These are phyloP conservation scores for Globisporangium lucens DNA, from an alignment of 352 stramenopile species.

Conservation along the genomic window DNA sequence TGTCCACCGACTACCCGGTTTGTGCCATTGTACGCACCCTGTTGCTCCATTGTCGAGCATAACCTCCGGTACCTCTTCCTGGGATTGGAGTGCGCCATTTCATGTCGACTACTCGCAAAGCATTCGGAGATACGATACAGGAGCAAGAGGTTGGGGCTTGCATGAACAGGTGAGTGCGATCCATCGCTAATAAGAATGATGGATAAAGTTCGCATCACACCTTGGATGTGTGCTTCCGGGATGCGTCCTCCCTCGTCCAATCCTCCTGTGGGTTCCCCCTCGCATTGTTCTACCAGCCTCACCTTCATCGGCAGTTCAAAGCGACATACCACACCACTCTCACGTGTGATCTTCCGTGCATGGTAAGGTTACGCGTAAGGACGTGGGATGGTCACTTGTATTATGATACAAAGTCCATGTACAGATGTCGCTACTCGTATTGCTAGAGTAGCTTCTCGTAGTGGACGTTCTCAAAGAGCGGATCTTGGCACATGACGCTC, in stretches of 20 bases:
- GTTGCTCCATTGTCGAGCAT: neutral
- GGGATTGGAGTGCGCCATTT: neutral
- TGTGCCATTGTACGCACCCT: no score
- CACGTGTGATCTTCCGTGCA: neutral
- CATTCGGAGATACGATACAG: neutral
- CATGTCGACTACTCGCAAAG: neutral
- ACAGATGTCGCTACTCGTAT: neutral
- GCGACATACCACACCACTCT: neutral
- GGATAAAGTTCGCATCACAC: neutral
- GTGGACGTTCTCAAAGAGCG: slow-evolving; percentile 3
- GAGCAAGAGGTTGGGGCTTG: neutral
- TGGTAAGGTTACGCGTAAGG: neutral
- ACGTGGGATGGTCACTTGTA: neutral
- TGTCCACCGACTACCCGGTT: no score
- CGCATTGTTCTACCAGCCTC: neutral
- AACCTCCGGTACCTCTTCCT: neutral
- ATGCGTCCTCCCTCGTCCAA: neutral
- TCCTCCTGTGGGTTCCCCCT: neutral
- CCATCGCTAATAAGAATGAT: neutral
- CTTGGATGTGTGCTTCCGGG: neutral
- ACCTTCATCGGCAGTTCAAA: neutral
- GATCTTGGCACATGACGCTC: neutral
- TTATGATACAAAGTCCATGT: neutral
- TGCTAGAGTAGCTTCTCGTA: neutral
- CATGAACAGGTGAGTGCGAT: neutral